Evolutionary conservation across 192 early-diverging fungal species (phyloP).

Genomic region (Coemansia sp.): DNA sequence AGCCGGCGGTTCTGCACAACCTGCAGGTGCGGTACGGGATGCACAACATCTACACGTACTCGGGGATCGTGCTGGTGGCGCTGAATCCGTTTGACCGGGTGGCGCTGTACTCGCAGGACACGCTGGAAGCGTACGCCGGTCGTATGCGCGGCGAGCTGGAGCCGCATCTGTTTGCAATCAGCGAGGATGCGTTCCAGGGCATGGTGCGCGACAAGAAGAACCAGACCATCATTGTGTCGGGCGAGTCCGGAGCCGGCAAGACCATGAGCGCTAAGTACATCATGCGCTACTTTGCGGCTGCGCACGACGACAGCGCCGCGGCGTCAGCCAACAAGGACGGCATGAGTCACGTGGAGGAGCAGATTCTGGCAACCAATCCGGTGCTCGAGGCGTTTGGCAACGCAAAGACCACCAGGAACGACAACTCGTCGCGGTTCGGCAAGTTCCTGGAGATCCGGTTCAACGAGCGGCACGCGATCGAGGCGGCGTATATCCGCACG

Average conservation of each 20-base stretch:
- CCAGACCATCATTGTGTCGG: conserved; percentile 98
- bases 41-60: conserved; percentile 98
- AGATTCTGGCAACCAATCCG: conserved; percentile 93
- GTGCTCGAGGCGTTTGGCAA: conserved; percentile 99
- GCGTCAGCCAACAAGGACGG: conserved; percentile 24
- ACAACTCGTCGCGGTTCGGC: conserved; percentile 97
- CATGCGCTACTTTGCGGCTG: conserved; percentile 94
- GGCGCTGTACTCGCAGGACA: conserved; percentile 86
- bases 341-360: conserved; percentile 65
- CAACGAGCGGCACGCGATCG: conserved; percentile 78
- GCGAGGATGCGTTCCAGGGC: conserved; percentile 95
- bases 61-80: conserved; percentile 97
- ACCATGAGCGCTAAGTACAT: conserved; percentile 96
- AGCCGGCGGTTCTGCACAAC: conserved; percentile 92
- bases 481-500: conserved; percentile 92
- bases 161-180: conserved; percentile 98
- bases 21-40: conserved; percentile 86
- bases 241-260: conserved; percentile 97
- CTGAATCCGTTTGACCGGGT: conserved; percentile 93
- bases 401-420: conserved; percentile 98
- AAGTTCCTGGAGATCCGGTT: conserved; percentile 99
- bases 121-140: conserved; percentile 91
- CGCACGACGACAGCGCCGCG: conserved; percentile 56
- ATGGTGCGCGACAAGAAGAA: conserved; percentile 92
- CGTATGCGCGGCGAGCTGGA: conserved; percentile 91